Conservation (phyloP, 331 rosid genomes). For the Pyrus hybrid region DNA sequence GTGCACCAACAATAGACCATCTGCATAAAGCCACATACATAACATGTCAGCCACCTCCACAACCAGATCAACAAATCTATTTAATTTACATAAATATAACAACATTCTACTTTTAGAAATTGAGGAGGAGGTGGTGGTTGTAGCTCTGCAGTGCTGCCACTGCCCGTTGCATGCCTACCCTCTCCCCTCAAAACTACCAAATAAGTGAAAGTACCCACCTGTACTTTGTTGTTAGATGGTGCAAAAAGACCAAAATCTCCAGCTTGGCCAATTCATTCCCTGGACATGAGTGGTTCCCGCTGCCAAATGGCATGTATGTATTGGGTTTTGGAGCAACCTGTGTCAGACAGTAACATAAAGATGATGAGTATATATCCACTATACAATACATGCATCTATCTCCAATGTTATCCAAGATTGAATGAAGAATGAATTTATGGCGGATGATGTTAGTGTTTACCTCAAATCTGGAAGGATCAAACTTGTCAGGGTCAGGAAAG, state of each 20-base stretch:
- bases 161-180: background rate
- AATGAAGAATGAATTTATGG: background rate
- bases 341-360: background rate
- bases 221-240: slow-evolving; percentile 83
- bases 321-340: slow-evolving; percentile 81
- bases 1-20: slow-evolving; percentile 58
- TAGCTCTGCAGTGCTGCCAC: background rate
- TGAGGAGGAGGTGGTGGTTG: too few relatives aligned
- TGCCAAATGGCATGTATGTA: slow-evolving; percentile 88
- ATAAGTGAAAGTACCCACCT: slow-evolving; percentile 36
- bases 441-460: slow-evolving; percentile 19
- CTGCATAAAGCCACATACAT: slow-evolving; percentile 34
- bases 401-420: background rate
- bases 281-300: slow-evolving; percentile 76
- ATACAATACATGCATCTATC: background rate
- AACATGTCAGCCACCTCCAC: background rate
- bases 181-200: too few relatives aligned
- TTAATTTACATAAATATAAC: too few relatives aligned
- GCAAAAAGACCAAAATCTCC: slow-evolving; percentile 71
- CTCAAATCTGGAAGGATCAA: slow-evolving; percentile 91
- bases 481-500: slow-evolving; percentile 68
- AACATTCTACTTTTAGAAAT: slow-evolving; percentile 15
- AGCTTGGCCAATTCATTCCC: slow-evolving; percentile 85
- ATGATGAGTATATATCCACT: background rate
- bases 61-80: background rate